Base-by-base conservation (phyloP, 352 stramenopile species). In the Pythium oligandrum region DNA sequence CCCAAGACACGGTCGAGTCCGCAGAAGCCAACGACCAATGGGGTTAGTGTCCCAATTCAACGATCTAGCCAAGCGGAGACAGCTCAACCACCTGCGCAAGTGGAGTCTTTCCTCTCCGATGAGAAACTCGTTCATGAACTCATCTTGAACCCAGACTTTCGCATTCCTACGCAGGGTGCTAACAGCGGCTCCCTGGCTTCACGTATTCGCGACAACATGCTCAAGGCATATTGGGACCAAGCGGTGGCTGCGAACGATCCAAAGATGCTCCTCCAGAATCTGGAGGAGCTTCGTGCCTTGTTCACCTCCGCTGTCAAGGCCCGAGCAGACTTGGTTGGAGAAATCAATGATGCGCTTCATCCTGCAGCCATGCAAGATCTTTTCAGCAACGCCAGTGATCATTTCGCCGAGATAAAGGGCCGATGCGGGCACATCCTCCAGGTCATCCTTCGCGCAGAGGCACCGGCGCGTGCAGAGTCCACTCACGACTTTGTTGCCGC, bases 161-260 rank as follows among this genome's bases (percentile, higher is more conserved):
- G 77, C 31, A 55, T 90, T 1, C 55, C 62, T 26, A 52, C 7
- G 6, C 31, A 38, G 61, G 38, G 38, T 6, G 36, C 7, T 10
- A 63, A 58, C 9, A 45, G 56, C 1, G 64, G 63, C 1, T 66
- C 69, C 2, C 53, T 86, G 43, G 61, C 64, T 12, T 59, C 68
- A 8, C 64, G 73, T 17, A 64, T 89, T 3, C 73, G 66, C 6
- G 50, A 66, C 40, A 68, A 71, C 4, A 91, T 89, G 76, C 64
- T 68, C 1, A 68, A 74, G 44, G 81, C 77, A 1, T 92, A 88
- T 39, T 92, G 81, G 81, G 78, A 88, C 44, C 75, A 78, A 6
- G 61, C 86, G 0, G 59, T 75, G 0, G 61, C 63, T 3, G 48
- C 71, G 2, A 81, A 83, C 50, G 79, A 88, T 43, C 49, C 78